These are phyloP conservation scores for Nannizziopsis barbatae DNA, from an alignment of 2,329 filamentous ascomycete species.

Conservation along the genomic window DNA sequence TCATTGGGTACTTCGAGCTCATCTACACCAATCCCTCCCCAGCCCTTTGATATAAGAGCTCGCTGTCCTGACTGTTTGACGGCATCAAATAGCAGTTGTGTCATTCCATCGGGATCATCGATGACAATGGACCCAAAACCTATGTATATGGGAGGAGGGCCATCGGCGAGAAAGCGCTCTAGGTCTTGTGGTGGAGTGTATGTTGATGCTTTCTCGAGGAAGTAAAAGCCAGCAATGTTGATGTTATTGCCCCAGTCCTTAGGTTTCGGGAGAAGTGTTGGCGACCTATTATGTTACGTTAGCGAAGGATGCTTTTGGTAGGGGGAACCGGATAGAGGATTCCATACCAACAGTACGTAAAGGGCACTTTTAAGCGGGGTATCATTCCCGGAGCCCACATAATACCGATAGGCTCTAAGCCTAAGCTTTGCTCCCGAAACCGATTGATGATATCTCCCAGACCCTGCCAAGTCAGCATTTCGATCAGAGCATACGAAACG, in stretches of 20 bases:
- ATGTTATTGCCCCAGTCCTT: constrained; percentile 64
- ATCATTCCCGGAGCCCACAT: constrained; percentile 76
- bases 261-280: constrained; percentile 65
- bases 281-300: constrained; percentile 41
- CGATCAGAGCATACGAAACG: constrained; percentile 70
- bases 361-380: constrained; percentile 63
- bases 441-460: constrained; percentile 83
- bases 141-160: constrained; percentile 66
- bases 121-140: constrained; percentile 77
- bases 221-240: constrained; percentile 65
- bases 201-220: constrained; percentile 55
- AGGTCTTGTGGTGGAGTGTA: constrained; percentile 58
- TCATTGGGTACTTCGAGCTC: constrained; percentile 58
- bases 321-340: constrained; percentile 1
- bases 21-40: constrained; percentile 72
- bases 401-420: constrained; percentile 64
- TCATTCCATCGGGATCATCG: constrained; percentile 61
- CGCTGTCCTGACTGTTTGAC: constrained; percentile 56
- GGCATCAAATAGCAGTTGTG: constrained; percentile 60
- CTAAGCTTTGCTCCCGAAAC: constrained; percentile 63
- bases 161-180: constrained; percentile 53
- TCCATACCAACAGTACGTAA: constrained; percentile 73
- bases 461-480: constrained; percentile 90
- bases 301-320: background rate
- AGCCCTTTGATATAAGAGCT: constrained; percentile 75